Evolutionary conservation across 371 early-diverging fungal species (phyloP).

Genomic region (Mortierella sp.): DNA sequence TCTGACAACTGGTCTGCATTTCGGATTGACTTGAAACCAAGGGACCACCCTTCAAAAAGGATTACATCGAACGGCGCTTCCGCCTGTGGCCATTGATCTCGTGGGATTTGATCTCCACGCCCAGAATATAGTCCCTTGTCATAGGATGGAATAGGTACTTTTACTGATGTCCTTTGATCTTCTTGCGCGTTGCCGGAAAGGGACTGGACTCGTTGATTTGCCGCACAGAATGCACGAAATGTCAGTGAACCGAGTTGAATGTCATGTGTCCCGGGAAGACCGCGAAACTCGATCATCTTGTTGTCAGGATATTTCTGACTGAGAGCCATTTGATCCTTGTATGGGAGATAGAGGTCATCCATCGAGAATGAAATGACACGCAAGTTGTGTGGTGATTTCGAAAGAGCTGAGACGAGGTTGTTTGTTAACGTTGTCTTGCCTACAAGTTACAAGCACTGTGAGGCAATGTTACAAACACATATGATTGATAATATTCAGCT

Average conservation of each 20-base stretch:
- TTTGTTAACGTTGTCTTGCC: conserved; percentile 80
- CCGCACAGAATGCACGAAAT: conserved; percentile 61
- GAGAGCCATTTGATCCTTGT: conserved; percentile 71
- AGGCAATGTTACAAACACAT: not conserved
- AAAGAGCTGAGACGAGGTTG: conserved; percentile 62
- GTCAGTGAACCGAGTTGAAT: conserved; percentile 68
- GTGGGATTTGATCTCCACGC: conserved; percentile 81
- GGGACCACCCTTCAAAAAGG: conserved; percentile 94
- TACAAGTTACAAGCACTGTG: not conserved
- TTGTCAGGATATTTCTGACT: conserved; percentile 69
- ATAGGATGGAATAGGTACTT: conserved; percentile 77
- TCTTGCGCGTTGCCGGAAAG: not conserved
- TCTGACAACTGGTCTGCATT: conserved; percentile 41
- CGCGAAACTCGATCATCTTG: conserved; percentile 80
- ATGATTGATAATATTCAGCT: conserved; percentile 2
- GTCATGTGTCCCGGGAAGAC: conserved; percentile 94
- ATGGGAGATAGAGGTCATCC: conserved; percentile 91
- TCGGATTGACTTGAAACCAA: conserved; percentile 84
- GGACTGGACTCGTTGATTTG: conserved; percentile 26
- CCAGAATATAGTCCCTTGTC: conserved; percentile 85
- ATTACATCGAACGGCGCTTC: conserved; percentile 80
- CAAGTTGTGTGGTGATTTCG: conserved; percentile 61
- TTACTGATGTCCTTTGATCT: not conserved
- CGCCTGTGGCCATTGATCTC: conserved; percentile 67
- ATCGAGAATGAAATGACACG: conserved; percentile 78